These are phyloP conservation scores for Vanilla planifolia DNA, from an alignment of 106 monocot genomes.

Conservation along the genomic window DNA sequence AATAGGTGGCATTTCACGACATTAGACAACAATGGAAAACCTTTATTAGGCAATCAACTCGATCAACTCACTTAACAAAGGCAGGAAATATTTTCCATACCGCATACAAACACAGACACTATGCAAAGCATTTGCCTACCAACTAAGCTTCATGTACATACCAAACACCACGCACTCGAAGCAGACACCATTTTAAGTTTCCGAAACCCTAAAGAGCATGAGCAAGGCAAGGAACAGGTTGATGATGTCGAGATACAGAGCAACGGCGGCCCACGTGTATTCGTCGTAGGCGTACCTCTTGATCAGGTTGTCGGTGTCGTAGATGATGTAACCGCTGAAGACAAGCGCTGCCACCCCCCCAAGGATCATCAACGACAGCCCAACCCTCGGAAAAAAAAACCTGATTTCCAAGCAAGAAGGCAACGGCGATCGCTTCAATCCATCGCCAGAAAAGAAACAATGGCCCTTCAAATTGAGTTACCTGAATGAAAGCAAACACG, in stretches of 20 bases:
- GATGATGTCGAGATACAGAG: conserved; percentile 25
- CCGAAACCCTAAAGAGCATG: conserved; percentile 7
- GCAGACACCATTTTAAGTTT: not conserved
- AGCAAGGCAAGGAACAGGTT: conserved; percentile 28
- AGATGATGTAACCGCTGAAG: conserved; percentile 30
- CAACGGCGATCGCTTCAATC: too few relatives aligned
- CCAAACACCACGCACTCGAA: too few relatives aligned
- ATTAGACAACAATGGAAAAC: too few relatives aligned
- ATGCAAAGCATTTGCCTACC: too few relatives aligned
- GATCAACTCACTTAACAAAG: too few relatives aligned
- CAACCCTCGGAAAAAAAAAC: conserved; percentile 19
- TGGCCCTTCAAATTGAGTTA: conserved; percentile 2
- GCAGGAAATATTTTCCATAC: too few relatives aligned
- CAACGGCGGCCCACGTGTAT: conserved; percentile 25
- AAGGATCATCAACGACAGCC: conserved; percentile 17
- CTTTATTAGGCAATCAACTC: too few relatives aligned
- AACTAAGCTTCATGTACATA: too few relatives aligned
- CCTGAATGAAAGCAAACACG: conserved; percentile 47
- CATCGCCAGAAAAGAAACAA: not conserved
- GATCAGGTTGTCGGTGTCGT: conserved; percentile 41
- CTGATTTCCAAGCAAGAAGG: conserved; percentile 2
- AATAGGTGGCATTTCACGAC: too few relatives aligned
- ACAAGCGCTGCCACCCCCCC: conserved; percentile 6
- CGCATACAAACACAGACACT: too few relatives aligned
- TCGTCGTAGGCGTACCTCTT: conserved; percentile 46